Evolutionary conservation across 176 grass and related monocot genomes (phyloP).

Genomic region (Musa itinerans): DNA sequence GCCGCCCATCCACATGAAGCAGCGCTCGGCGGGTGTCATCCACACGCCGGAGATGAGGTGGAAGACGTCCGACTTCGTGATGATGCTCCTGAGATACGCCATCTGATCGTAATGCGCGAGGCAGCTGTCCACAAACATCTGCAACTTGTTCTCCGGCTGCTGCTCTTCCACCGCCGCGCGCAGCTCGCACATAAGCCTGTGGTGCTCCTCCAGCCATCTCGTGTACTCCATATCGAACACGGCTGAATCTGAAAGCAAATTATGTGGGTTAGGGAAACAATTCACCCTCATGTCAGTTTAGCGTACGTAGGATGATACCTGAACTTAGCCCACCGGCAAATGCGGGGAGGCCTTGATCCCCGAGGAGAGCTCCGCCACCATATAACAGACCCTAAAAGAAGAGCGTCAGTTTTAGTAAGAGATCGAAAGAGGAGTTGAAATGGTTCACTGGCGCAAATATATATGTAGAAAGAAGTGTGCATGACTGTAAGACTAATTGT

Average conservation of each 20-base stretch:
- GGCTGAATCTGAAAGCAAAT: conserved; percentile 16
- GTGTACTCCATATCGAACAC: conserved; percentile 56
- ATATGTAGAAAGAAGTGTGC: too few species aligned
- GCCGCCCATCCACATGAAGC: conserved; percentile 75
- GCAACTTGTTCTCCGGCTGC: conserved; percentile 41
- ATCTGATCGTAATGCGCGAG: conserved; percentile 49
- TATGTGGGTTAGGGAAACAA: too few species aligned
- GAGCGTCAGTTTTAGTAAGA: too few species aligned
- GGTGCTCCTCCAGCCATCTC: conserved; percentile 67
- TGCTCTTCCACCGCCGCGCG: conserved; percentile 48
- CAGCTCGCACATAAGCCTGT: conserved; percentile 56
- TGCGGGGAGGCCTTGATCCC: conserved; percentile 22
- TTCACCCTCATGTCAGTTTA: too few species aligned
- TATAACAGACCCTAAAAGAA: conserved; percentile 33
- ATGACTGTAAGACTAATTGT: neutral
- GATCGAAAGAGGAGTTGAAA: too few species aligned
- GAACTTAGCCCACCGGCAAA: too few species aligned
- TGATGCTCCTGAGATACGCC: conserved; percentile 34
- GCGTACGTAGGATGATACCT: too few species aligned
- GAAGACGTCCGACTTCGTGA: conserved; percentile 48
- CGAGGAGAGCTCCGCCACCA: conserved; percentile 19
- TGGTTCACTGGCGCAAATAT: too few species aligned
- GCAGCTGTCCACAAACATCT: conserved; percentile 33
- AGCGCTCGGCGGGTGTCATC: conserved; percentile 56
- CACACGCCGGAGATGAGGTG: conserved; percentile 59